These are phyloP conservation scores for Cochlearia excelsa DNA, from an alignment of 345 rosid species.

Conservation along the genomic window DNA sequence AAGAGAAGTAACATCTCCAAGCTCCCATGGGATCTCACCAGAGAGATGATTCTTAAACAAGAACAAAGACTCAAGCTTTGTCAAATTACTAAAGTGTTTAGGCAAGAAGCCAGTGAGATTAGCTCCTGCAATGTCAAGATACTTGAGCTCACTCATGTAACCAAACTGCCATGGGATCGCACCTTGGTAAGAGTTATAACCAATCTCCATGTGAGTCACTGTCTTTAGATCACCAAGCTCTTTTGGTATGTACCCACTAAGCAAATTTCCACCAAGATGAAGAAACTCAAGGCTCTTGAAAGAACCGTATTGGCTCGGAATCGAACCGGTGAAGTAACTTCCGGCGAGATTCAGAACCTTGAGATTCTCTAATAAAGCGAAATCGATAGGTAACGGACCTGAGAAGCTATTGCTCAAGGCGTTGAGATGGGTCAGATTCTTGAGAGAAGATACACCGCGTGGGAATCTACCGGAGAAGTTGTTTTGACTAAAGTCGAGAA, in stretches of 20 bases:
- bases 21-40: constrained; percentile 67
- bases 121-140: constrained; percentile 85
- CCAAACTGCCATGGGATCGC: constrained; percentile 75
- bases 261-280: constrained; percentile 78
- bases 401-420: constrained; percentile 93
- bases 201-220: constrained; percentile 88
- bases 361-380: constrained; percentile 54
- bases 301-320: constrained; percentile 67
- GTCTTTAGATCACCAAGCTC: constrained; percentile 67
- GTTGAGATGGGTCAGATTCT: constrained; percentile 52
- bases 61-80: constrained; percentile 78
- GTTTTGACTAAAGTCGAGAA: constrained; percentile 82
- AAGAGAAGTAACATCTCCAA: constrained; percentile 54
- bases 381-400: constrained; percentile 61
- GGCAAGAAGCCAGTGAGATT: constrained; percentile 79
- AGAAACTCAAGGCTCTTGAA: constrained; percentile 69
- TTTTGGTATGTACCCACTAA: constrained; percentile 59
- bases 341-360: constrained; percentile 82
- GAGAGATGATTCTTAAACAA: constrained; percentile 74
- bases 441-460: constrained; percentile 45
- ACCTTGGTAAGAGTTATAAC: constrained; percentile 77
- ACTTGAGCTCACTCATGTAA: constrained; percentile 68
- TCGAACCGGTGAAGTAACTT: constrained; percentile 81
- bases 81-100: constrained; percentile 62
- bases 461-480: constrained; percentile 77